These are phyloP conservation scores for Fragilaria crotonensis DNA, from an alignment of 108 stramenopile species.

Conservation along the genomic window DNA sequence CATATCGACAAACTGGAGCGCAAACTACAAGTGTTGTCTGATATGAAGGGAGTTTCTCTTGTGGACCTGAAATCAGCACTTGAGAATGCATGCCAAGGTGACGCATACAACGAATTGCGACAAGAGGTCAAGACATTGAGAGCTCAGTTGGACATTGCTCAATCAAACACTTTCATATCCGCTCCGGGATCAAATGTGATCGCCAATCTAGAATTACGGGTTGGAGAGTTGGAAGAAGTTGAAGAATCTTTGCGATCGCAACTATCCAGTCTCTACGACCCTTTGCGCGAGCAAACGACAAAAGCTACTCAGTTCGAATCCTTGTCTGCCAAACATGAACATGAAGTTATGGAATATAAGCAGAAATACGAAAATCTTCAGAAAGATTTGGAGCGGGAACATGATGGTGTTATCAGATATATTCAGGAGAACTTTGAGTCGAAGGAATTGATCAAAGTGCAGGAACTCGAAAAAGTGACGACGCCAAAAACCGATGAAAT, in stretches of 20 bases:
- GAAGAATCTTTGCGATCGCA: constrained; percentile 44
- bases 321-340: constrained; percentile 24
- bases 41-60: constrained; percentile 57
- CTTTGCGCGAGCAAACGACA: constrained; percentile 27
- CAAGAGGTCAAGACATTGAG: constrained; percentile 39
- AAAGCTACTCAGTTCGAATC: constrained; percentile 27
- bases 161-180: neutral
- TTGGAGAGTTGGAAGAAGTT: constrained; percentile 80
- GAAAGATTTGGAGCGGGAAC: too few relatives aligned
- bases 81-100: constrained; percentile 49
- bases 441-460: too few relatives aligned
- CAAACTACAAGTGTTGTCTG: constrained; percentile 56
- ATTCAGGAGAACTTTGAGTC: too few relatives aligned
- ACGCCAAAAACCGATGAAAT: too few relatives aligned
- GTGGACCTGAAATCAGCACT: constrained; percentile 47
- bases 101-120: constrained; percentile 64
- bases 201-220: constrained; percentile 56
- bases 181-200: constrained; percentile 18
- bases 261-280: constrained; percentile 37
- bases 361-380: constrained; percentile 8
- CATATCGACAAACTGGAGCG: constrained; percentile 72
- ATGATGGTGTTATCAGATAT: too few relatives aligned
- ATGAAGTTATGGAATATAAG: constrained; percentile 21
- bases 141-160: constrained; percentile 45
- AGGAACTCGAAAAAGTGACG: too few relatives aligned